phyloP scores from a whole-genome alignment of 2,329 filamentous ascomycete species.

The Incumbomyces lentus region DNA sequence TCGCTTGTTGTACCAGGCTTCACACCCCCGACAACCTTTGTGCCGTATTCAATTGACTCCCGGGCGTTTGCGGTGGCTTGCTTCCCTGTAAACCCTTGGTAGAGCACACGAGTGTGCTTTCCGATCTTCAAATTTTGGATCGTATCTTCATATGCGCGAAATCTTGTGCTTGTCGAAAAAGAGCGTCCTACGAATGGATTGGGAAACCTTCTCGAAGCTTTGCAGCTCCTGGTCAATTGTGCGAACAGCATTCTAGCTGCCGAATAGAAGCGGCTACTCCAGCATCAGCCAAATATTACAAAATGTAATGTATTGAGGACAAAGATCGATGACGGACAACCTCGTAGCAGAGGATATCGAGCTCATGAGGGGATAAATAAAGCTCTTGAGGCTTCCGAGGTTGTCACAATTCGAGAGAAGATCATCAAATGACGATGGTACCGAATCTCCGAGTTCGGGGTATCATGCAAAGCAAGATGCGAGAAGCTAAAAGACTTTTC shows the following conservation, averaged over 20 bases:
- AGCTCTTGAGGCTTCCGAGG: conserved; percentile 4
- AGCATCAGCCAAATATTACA: not conserved
- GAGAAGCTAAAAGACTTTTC: conserved; percentile 3
- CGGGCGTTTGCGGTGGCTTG: conserved; percentile 65
- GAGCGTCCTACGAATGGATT: conserved; percentile 5
- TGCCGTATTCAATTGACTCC: conserved; percentile 68
- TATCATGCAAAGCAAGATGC: not conserved
- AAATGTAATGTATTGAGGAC: no score
- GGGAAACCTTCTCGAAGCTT: conserved; percentile 5
- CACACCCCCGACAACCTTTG: conserved; percentile 69
- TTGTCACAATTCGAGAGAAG: not conserved
- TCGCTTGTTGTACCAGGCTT: conserved; percentile 60
- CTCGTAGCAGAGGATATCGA: not conserved
- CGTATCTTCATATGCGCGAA: conserved; percentile 45
- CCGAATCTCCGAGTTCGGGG: conserved; percentile 5
- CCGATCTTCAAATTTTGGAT: conserved; percentile 58
- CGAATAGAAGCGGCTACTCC: not conserved
- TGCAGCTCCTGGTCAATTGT: conserved; percentile 11
- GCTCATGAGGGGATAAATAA: conserved; percentile 2
- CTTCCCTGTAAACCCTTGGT: conserved; percentile 59
- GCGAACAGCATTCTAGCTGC: conserved; percentile 4
- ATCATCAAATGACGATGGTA: not conserved
- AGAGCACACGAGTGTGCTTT: conserved; percentile 55
- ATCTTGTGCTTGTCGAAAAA: conserved; percentile 15
- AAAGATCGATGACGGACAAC: no score